phyloP scores from a whole-genome alignment of 345 rosid genomes.

The Mangifera indica region DNA sequence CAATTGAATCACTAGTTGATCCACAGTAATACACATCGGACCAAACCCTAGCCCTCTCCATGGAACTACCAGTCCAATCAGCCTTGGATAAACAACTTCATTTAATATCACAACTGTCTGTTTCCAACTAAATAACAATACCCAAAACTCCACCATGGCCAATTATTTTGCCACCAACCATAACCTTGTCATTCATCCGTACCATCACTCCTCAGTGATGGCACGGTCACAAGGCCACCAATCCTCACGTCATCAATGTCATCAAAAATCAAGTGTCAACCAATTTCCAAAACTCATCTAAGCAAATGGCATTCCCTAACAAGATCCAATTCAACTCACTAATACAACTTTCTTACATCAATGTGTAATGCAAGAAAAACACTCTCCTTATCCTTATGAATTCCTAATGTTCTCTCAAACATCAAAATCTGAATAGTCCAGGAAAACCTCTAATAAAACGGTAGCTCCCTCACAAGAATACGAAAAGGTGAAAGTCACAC shows the following conservation, averaged over 20 bases:
- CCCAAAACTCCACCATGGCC: background rate
- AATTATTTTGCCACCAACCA: background rate
- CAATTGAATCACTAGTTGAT: background rate
- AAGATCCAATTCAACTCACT: background rate
- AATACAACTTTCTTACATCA: background rate
- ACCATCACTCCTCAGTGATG: background rate
- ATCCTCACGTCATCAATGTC: background rate
- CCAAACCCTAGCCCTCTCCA: background rate
- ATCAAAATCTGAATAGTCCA: background rate
- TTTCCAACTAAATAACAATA: background rate
- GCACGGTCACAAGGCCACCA: background rate
- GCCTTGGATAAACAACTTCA: background rate
- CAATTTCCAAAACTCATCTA: conserved; percentile 1
- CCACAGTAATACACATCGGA: background rate
- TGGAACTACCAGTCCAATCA: background rate
- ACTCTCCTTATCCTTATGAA: background rate
- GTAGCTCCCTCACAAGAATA: background rate
- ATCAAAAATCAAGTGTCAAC: background rate
- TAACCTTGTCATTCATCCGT: background rate
- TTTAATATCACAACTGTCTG: background rate
- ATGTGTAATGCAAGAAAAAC: background rate
- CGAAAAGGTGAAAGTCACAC: background rate
- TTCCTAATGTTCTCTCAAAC: background rate
- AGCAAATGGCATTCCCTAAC: background rate
- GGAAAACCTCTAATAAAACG: background rate